phyloP scores from a whole-genome alignment of 768 basidiomycete species.

The Sarcodon aspratus region DNA sequence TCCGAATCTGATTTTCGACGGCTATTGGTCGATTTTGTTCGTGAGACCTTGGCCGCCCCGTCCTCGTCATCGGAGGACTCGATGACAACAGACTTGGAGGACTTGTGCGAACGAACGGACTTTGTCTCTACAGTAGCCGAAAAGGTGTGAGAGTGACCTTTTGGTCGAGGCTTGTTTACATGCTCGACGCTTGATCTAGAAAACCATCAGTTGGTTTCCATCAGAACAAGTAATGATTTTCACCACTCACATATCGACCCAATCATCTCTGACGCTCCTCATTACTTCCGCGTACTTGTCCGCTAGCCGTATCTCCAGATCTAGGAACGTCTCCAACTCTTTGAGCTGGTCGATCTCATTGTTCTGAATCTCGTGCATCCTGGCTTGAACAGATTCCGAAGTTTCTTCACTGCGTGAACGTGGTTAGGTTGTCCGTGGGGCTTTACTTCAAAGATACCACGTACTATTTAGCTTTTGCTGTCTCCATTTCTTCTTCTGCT shows the following conservation, averaged over 20 bases:
- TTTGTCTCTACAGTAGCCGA: constrained; percentile 11
- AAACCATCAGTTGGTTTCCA: not conserved
- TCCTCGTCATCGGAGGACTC: constrained; percentile 7
- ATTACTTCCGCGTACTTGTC: constrained; percentile 65
- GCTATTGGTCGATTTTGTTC: constrained; percentile 10
- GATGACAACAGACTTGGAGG: constrained; percentile 6
- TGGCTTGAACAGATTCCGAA: constrained; percentile 69
- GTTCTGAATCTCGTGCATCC: constrained; percentile 73
- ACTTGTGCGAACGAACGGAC: constrained; percentile 23
- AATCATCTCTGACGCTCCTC: constrained; percentile 52
- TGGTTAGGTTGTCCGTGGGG: constrained; percentile 1
- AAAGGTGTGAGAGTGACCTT: not conserved
- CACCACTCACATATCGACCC: constrained; percentile 49
- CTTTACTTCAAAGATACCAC: constrained; percentile 13
- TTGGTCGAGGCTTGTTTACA: constrained; percentile 2
- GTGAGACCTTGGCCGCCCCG: constrained; percentile 5
- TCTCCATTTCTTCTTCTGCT: constrained; percentile 73
- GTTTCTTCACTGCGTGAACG: constrained; percentile 60
- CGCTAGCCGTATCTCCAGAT: constrained; percentile 64
- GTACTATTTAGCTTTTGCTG: constrained; percentile 66
- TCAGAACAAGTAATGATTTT: not conserved
- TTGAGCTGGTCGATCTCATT: constrained; percentile 63
- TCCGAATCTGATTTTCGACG: constrained; percentile 32
- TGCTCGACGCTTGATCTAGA: constrained; percentile 4
- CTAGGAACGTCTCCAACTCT: constrained; percentile 61